These are phyloP conservation scores for Crucibulum laeve DNA, from an alignment of 768 basidiomycete species.

Conservation along the genomic window DNA sequence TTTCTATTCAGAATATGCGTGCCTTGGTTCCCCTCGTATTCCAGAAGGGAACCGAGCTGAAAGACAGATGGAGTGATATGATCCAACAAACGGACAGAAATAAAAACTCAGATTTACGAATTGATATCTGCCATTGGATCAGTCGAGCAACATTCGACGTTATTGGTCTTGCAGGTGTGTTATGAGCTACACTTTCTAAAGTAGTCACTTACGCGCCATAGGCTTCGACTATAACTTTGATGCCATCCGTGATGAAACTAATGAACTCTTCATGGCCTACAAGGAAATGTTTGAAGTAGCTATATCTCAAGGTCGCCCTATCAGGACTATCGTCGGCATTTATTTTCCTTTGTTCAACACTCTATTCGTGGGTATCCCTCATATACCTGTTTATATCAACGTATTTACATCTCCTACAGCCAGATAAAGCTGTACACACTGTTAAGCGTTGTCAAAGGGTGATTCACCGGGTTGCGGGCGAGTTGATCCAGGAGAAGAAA, in stretches of 20 bases:
- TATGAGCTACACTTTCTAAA: neutral
- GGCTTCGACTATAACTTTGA: constrained; percentile 88
- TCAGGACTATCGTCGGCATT: constrained; percentile 44
- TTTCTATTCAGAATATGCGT: constrained; percentile 75
- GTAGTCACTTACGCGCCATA: constrained; percentile 16
- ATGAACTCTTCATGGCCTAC: constrained; percentile 75
- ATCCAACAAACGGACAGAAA: constrained; percentile 22
- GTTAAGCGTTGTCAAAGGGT: constrained; percentile 53
- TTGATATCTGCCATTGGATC: constrained; percentile 82
- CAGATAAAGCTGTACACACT: constrained; percentile 43
- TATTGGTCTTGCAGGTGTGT: constrained; percentile 80
- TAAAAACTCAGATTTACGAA: constrained; percentile 24
- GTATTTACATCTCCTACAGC: constrained; percentile 30
- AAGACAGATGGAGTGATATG: constrained; percentile 55
- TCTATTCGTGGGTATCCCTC: constrained; percentile 46
- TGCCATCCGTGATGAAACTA: constrained; percentile 74
- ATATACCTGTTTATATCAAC: neutral
- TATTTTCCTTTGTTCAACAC: constrained; percentile 54
- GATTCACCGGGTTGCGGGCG: constrained; percentile 69
- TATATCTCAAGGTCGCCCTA: constrained; percentile 48
- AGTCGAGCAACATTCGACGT: constrained; percentile 86
- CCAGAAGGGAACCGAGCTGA: constrained; percentile 58
- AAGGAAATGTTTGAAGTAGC: constrained; percentile 82
- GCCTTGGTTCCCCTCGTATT: constrained; percentile 71
- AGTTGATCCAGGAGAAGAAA: constrained; percentile 78